Base-by-base conservation (phyloP, 192 early-diverging fungal species). In the Coemansia guatemalensis region DNA sequence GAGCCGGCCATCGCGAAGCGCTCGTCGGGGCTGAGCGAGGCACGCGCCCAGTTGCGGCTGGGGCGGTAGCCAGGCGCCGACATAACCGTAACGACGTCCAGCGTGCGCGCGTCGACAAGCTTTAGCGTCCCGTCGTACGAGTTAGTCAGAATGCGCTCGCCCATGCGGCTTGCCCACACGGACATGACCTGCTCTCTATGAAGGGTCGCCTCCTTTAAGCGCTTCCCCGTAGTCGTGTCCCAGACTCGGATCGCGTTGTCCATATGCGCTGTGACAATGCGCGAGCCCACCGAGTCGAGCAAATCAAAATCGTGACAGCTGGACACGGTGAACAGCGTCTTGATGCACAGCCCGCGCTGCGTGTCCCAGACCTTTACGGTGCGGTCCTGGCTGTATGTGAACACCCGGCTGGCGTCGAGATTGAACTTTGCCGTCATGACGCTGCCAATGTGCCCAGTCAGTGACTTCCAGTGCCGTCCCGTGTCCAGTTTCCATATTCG, bases 311-410 rank as follows among this genome's bases (percentile, higher is more conserved):
- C 96, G 68, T 97, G 97, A 76, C 95, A 97, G 68, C 92, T 92
- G 25, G 95, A 96, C 59, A 94, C 85, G 2, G 93, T 91, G 60
- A 96, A 97, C 69, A 97, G 92, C 5, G 94, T 99, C 49, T 89
- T 85, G 26, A 87, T 80, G 86, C 94, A 97, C 67, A 91, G 90
- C 56, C 95, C 95, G 67, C 89, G 90, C 68, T 84, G 81, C 48
- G 95, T 73, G 81, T 99, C 96, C 95, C 95, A 99, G 6, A 96
- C 83, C 78, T 99, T 99, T 30, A 99, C 85, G 0, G 95, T 96
- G 23, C 95, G 82, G 75, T 99, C 96, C 68, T 99, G 95, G 60
- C 94, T 96, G 60, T 93, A 95, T 6, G 94, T 92, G 24, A 92
- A 92, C 62, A 99, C 89, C 39, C 87, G 86, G 67, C 83, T 85